Evolutionary conservation across 805 yeast genomes (phyloP), one percentile per base, ranked within the genome.

Genomic region (Pichia cabralensis): DNA sequence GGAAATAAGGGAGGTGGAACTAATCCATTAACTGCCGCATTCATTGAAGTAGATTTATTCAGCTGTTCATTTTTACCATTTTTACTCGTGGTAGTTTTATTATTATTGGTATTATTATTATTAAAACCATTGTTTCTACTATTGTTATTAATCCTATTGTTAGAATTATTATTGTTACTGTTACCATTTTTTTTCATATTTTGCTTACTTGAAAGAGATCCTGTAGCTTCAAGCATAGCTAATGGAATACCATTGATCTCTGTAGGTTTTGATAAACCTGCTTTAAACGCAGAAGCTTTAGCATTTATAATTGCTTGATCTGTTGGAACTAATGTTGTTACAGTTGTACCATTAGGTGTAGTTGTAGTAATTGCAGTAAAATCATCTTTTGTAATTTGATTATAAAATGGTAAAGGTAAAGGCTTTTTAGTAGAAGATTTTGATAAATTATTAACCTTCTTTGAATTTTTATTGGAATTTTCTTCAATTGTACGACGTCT

Each of bases 301-400:
- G 83, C 83, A 36, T 69, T 71, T 21, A 60, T 60, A 60, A 82
- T 65, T 0, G 94, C 92, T 40, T 72, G 74, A 50, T 80, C 80
- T 0, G 95, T 84, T 3, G 95, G 96, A 1, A 84, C 88, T 44
- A 86, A 67, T 1, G 88, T 85, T 1, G 96, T 86, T 16, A 85
- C 69, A 0, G 96, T 83, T 0, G 96, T 86, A 36, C 96, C 96
- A 45, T 83, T 83, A 2, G 95, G 95, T 0, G 95, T 80, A 0
- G 94, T 86, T 2, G 84, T 76, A 1, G 86, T 79, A 21, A 81
- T 74, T 0, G 95, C 79, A 33, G 79, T 80, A 60, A 84, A 86
- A 53, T 84, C 89, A 53, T 86, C 96, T 47, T 76, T 78, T 21
- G 88, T 80, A 50, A 86, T 86, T 55, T 86, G 95, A 50, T 82